These are phyloP conservation scores for Ramularia endophylla DNA, from an alignment of 2,329 filamentous ascomycete species.

Conservation along the genomic window DNA sequence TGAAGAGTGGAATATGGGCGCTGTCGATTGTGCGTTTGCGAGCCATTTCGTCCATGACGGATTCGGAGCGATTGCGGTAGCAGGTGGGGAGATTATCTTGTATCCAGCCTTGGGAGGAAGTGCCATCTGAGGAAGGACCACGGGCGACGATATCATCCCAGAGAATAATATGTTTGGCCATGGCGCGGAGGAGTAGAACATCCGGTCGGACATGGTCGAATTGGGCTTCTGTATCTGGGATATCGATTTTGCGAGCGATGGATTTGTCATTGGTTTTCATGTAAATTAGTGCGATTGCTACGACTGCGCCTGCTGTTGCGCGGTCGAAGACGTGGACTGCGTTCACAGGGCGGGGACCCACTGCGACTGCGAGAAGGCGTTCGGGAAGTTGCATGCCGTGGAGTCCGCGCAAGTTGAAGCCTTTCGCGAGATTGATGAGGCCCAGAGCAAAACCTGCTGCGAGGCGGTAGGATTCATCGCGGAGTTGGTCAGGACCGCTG, in stretches of 20 bases:
- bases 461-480: constrained; percentile 93
- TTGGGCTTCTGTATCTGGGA: constrained; percentile 82
- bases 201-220: constrained; percentile 96
- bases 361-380: constrained; percentile 76
- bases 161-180: constrained; percentile 86
- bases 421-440: constrained; percentile 90
- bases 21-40: constrained; percentile 53
- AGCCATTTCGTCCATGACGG: constrained; percentile 45
- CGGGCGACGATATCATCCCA: constrained; percentile 74
- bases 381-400: constrained; percentile 93
- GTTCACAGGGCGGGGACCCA: constrained; percentile 83
- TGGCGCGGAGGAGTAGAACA: constrained; percentile 79
- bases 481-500: constrained; percentile 65
- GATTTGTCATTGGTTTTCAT: constrained; percentile 92
- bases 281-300: constrained; percentile 86
- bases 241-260: constrained; percentile 84
- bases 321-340: constrained; percentile 90
- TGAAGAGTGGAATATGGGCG: constrained; percentile 84
- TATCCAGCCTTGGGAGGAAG: constrained; percentile 54
- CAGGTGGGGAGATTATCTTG: constrained; percentile 62
- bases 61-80: constrained; percentile 50
- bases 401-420: constrained; percentile 77
- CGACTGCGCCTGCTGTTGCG: constrained; percentile 85
- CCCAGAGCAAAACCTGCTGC: constrained; percentile 91
- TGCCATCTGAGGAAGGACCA: constrained; percentile 1